Conservation (phyloP, 257 asterid species). For the Orobanche coerulescens region DNA sequence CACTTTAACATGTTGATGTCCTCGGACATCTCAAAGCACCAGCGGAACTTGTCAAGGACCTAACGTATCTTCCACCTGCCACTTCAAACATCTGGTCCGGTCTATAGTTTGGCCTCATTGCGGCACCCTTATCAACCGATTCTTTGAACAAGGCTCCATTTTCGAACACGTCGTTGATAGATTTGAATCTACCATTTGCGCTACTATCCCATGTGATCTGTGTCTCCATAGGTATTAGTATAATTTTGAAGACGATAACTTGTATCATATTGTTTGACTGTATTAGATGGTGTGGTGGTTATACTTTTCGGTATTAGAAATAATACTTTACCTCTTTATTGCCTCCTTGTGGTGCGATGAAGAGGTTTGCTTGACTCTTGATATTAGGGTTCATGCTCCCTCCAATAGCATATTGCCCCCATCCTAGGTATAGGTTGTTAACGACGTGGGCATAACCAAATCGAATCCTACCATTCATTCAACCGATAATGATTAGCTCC, state of each 20-base stretch:
- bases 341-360: constrained; percentile 55
- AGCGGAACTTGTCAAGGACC: constrained; percentile 49
- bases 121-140: constrained; percentile 21
- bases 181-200: constrained; percentile 34
- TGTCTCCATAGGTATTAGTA: not conserved
- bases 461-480: constrained; percentile 41
- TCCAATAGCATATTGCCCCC: constrained; percentile 86
- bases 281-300: too few relatives aligned
- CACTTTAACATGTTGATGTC: constrained; percentile 35
- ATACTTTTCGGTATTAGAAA: not conserved
- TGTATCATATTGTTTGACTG: too few relatives aligned
- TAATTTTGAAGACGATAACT: not conserved
- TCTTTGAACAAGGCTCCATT: constrained; percentile 65
- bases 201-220: constrained; percentile 61
- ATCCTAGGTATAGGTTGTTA: constrained; percentile 66
- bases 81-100: constrained; percentile 55
- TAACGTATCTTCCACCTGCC: constrained; percentile 42
- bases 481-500: too few relatives aligned
- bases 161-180: constrained; percentile 60
- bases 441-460: constrained; percentile 89
- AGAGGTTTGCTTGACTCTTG: constrained; percentile 79
- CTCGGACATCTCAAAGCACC: constrained; percentile 59
- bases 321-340: constrained; percentile 77
- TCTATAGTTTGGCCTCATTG: constrained; percentile 47
- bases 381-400: constrained; percentile 84